Conservation (phyloP, 352 stramenopile genomes). For the Globisporangium spiculum region DNA sequence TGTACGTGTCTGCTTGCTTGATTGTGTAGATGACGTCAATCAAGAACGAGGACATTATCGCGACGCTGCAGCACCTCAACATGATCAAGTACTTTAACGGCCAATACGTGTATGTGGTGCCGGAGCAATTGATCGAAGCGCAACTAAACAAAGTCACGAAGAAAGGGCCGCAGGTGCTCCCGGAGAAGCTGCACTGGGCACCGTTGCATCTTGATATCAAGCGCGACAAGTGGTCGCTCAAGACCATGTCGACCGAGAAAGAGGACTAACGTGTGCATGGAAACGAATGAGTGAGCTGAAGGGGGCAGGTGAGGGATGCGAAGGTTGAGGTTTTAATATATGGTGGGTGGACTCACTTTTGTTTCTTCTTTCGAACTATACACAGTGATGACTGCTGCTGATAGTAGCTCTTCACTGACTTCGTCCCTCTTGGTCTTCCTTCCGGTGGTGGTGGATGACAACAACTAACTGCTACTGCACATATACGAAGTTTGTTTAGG, state of each 20-base stretch:
- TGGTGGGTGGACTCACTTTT: neutral
- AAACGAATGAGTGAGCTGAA: neutral
- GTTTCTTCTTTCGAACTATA: neutral
- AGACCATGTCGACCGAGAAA: constrained; percentile 67
- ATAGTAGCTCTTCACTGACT: neutral
- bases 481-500: neutral
- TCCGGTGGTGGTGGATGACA: neutral
- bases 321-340: constrained; percentile 2
- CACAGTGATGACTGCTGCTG: neutral
- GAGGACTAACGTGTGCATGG: constrained; percentile 42
- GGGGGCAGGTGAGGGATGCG: neutral
- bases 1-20: neutral
- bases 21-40: constrained; percentile 66
- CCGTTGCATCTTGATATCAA: constrained; percentile 83
- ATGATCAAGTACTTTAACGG: constrained; percentile 99
- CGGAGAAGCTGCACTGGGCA: constrained; percentile 83
- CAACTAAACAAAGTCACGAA: constrained; percentile 77
- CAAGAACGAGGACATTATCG: constrained; percentile 99
- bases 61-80: constrained; percentile 96
- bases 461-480: neutral
- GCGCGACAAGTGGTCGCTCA: constrained; percentile 85
- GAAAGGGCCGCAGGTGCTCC: constrained; percentile 63
- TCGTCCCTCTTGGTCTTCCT: constrained; percentile 1
- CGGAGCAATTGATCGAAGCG: constrained; percentile 89
- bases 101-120: constrained; percentile 97